Conservation (phyloP, 257 asterid genomes). For the Jacaranda mimosifolia region DNA sequence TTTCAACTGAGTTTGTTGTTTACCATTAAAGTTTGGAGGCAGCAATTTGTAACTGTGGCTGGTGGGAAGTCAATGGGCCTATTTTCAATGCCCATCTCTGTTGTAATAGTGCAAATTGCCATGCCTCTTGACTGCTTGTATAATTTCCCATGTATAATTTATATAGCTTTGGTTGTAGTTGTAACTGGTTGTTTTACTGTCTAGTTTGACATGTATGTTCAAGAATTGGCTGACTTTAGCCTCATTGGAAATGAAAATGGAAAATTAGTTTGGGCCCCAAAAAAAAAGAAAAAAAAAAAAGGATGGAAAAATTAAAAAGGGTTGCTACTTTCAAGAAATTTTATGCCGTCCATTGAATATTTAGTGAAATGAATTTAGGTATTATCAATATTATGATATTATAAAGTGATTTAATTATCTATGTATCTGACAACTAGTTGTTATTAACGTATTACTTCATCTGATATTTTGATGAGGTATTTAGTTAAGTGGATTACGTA, state of each 20-base stretch:
- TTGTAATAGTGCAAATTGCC: slow-evolving; percentile 25
- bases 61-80: slow-evolving; percentile 6
- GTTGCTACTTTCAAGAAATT: no score
- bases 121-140: slow-evolving; percentile 43
- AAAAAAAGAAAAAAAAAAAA: neutral
- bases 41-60: neutral
- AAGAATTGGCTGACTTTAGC: slow-evolving; percentile 34
- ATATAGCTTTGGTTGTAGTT: slow-evolving; percentile 40
- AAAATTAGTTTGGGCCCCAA: neutral
- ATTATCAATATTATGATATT: no score
- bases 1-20: slow-evolving; percentile 36
- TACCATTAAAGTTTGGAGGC: slow-evolving; percentile 34
- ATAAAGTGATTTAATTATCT: no score
- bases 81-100: neutral
- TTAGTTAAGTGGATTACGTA: no score
- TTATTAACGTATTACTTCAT: no score
- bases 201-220: slow-evolving; percentile 31
- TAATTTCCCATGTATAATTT: slow-evolving; percentile 45
- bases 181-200: slow-evolving; percentile 37
- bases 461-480: no score
- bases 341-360: no score
- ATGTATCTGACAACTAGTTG: no score
- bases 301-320: no score
- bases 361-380: no score
- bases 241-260: neutral